Evolutionary conservation across 768 basidiomycete genomes (phyloP), one percentile per base, ranked within the genome.

Genomic region (Tephrocybe sp.): DNA sequence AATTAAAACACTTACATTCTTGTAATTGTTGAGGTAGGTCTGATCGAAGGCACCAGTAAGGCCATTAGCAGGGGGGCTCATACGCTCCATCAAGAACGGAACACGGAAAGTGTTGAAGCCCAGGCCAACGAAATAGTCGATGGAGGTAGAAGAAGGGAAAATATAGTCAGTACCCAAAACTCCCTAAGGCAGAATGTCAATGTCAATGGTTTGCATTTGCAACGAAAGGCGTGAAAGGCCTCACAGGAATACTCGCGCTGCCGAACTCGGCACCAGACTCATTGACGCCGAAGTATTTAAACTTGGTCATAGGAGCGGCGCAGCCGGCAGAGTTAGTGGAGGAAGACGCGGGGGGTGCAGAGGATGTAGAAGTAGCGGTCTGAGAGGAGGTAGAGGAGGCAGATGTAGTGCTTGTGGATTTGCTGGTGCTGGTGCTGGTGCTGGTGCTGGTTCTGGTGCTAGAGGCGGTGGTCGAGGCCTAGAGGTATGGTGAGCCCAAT

Each of bases 61-160:
- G 11, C 83, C 82, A 26, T 60, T 72, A 1, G 79, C 58, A 34
- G 78, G 79, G 34, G 82, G 77, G 53, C 65, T 73, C 40, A 85
- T 54, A 45, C 82, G 78, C 61, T 85, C 83, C 66, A 78, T 68
- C 53, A 70, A 59, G 77, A 85, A 85, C 6, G 82, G 75, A 53
- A 85, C 65, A 51, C 82, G 80, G 79, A 83, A 83, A 12, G 77
- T 72, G 67, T 83, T 83, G 70, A 83, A 78, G 23, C 81, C 82
- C 58, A 79, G 65, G 13, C 61, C 65, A 41, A 79, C 67, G 63
- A 84, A 83, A 70, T 66, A 83, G 46, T 69, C 68, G 46, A 71
- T 67, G 20, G 69, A 70, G 38, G 70, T 72, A 17, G 69, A 64
- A 38, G 65, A 66, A 19, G 82, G 78, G 76, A 77, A 81, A 26